Evolutionary conservation across 2,329 filamentous ascomycete genomes (phyloP), one percentile per base, ranked within the genome.

Genomic region (Phialocephala subalpina): DNA sequence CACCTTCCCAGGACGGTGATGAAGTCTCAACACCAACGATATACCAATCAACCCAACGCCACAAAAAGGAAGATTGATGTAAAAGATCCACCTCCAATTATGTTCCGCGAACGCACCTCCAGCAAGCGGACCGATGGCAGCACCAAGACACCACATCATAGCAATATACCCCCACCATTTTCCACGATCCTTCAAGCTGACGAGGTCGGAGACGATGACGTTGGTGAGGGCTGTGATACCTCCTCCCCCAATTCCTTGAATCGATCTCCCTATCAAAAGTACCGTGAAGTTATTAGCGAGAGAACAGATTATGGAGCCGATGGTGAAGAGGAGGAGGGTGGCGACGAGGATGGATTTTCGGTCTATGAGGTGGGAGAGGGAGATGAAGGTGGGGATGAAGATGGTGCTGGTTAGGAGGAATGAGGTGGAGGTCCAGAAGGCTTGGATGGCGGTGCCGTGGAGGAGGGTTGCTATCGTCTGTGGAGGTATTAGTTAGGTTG

Each of bases 81-180:
- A 56, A 29, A 64, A 64, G 22, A 59, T 59, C 35, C 42, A 59
- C 9, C 45, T 45, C 56, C 56, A 60, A 33, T 55, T 36, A 29
- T 9, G 18, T 35, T 14, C 18, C 4, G 62, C 56, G 14, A 60
- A 45, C 25, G n/a, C 18, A 11, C 56, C 62, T 8, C 56, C 56
- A 22, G 53, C 12, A 7, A 56, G 18, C 0, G 56, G 62, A 18
- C 56, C 56, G 6, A 60, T 29, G 11, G 45, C 49, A 12, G 56
- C 55, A 1, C 55, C 55, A 4, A 57, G 18, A 38, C 29, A 36
- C 55, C 55, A 57, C 20, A 38, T 40, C 20, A 40, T 12, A 5
- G 16, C 18, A 2, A 57, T 57, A 8, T 16, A 11, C 2, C 33
- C 29, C 18, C 18, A 57, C 35, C 29, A 57, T 38, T 25, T 38